Base-by-base conservation (phyloP, 176 grass and related monocot species). In the Calamus simplicifolius region DNA sequence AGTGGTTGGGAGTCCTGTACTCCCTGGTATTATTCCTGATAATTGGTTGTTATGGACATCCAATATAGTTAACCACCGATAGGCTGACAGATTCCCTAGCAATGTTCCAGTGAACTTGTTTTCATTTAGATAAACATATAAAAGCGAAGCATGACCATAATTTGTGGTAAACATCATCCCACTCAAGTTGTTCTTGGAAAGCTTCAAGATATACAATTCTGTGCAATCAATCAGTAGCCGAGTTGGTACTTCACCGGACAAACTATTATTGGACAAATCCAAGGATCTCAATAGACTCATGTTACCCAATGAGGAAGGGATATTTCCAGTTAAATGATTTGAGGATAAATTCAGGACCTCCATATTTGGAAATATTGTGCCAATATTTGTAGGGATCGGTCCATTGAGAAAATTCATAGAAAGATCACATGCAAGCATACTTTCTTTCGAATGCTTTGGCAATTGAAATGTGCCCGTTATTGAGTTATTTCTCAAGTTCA, bases 241-340 rank as follows among this genome's bases (percentile, higher is more conserved):
- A 5, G 38, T 0, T 2, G 69, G 61, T 4, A 78, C 17, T 61
- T 43, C 18, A 6, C 80, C 80, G 25, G 7, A 48, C 18, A 83
- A 25, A 0, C 27, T 62, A 15, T 82, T 83, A 10, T 73, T 17
- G 17, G 68, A 77, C 26, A 82, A 25, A 57, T 78, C 27, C 23
- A 73, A 0, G 18, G 1, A 72, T 4, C 3, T 1, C 1, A 5
- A 5, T 1, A 0, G 1, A 23, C 10, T 5, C 3, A 67, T 64
- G 6, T 51, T 26, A 7, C 63, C 68, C 1, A 80, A 18, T 3
- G 63, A 67, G 1, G 18, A 5, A 49, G 62, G 57, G 63, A 85
- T 68, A 6, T 68, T 15, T 10, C 73, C 76, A 52, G 4, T 18
- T 12, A 85, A 13, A 4, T 25, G 2, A 29, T 80, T 80, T 14